Percentiles rank a stretch among this genome's conserved stretches.
phyloP scores from a whole-genome alignment of 192 early-diverging fungal species.

The Piromyces sp. region DNA sequence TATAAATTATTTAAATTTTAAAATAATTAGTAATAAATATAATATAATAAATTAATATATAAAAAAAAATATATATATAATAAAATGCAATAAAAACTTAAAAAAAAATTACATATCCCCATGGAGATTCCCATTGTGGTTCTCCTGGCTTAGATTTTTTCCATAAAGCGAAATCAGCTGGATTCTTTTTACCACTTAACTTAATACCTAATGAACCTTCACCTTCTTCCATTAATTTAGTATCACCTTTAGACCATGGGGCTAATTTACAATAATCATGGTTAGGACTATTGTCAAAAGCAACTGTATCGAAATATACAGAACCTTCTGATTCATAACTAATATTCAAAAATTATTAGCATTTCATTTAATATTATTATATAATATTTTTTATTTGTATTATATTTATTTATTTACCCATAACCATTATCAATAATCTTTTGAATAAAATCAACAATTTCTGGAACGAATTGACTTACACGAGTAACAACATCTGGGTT shows the following conservation, averaged over 20 bases:
- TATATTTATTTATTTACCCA: slow-evolving; percentile 24
- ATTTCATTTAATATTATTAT: not conserved
- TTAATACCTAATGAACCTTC: slow-evolving; percentile 69
- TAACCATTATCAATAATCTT: slow-evolving; percentile 89
- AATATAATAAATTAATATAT: not conserved
- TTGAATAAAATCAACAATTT: slow-evolving; percentile 78
- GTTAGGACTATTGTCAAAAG: slow-evolving; percentile 58
- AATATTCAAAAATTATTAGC: too few relatives aligned
- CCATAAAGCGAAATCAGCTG: slow-evolving; percentile 91
- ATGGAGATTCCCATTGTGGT: slow-evolving; percentile 82
- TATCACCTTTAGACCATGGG: slow-evolving; percentile 71
- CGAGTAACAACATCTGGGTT: slow-evolving; percentile 77
- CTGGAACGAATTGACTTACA: slow-evolving; percentile 91
- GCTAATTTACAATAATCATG: slow-evolving; percentile 92
- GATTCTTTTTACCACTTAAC: slow-evolving; percentile 42
- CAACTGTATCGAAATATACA: slow-evolving; percentile 83
- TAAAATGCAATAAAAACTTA: too few relatives aligned
- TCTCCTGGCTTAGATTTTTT: slow-evolving; percentile 85
- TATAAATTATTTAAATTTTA: not conserved
- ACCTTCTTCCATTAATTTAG: slow-evolving; percentile 65
- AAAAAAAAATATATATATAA: not conserved
- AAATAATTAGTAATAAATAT: not conserved
- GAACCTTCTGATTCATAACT: slow-evolving; percentile 74
- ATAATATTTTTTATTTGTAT: too few relatives aligned
- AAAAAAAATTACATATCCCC: slow-evolving; percentile 31